These are phyloP conservation scores for Colletotrichum filicis DNA, from an alignment of 2,329 filamentous ascomycete genomes.

Conservation along the genomic window DNA sequence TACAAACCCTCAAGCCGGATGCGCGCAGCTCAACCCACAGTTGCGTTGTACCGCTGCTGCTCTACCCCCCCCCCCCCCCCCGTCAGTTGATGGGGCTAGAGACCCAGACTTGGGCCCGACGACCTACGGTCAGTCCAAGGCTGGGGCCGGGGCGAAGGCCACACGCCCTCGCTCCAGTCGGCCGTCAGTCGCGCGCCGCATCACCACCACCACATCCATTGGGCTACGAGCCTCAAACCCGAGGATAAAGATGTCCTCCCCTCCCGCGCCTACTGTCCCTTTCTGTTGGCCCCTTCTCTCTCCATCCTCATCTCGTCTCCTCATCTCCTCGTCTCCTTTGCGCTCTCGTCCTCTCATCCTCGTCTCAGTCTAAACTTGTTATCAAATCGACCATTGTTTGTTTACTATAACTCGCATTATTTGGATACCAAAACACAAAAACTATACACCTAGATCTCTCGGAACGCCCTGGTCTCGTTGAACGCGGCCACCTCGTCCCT, in stretches of 20 bases:
- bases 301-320: conserved; percentile 25
- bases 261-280: conserved; percentile 27
- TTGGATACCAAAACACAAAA: conserved; percentile 27
- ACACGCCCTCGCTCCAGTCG: neutral
- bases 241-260: conserved; percentile 36
- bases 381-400: neutral
- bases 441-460: conserved; percentile 38
- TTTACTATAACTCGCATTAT: conserved; percentile 25
- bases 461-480: conserved; percentile 37
- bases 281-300: conserved; percentile 29
- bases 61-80: too few relatives aligned
- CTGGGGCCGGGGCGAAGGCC: conserved; percentile 4
- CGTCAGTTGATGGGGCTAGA: neutral
- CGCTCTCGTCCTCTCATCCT: conserved; percentile 16
- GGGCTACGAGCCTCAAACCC: conserved; percentile 30
- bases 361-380: neutral
- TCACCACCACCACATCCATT: conserved; percentile 35
- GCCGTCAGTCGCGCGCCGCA: conserved; percentile 35
- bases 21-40: conserved; percentile 20
- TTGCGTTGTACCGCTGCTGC: conserved; percentile 20
- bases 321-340: neutral
- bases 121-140: conserved; percentile 16
- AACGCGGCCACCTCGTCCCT: conserved; percentile 35
- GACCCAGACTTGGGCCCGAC: conserved; percentile 11
- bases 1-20: conserved; percentile 15